Evolutionary conservation across 306 rosid genomes (phyloP).

Genomic region (Vigna trinervia): DNA sequence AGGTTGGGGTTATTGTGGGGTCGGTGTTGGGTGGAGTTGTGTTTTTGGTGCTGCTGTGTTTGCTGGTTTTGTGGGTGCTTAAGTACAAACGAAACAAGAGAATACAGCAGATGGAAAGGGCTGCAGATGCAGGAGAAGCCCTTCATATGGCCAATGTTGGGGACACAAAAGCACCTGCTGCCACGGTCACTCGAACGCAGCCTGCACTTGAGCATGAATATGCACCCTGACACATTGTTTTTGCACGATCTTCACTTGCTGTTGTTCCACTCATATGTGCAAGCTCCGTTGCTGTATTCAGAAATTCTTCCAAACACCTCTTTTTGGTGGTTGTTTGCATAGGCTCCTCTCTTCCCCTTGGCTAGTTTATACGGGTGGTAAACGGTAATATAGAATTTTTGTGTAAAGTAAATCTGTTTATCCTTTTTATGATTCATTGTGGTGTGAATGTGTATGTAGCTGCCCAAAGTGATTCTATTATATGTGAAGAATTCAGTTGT

Average conservation of each 20-base stretch:
- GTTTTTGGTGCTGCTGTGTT: slow-evolving; percentile 52
- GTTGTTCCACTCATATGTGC: slow-evolving; percentile 41
- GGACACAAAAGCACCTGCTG: slow-evolving; percentile 76
- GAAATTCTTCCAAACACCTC: slow-evolving; percentile 50
- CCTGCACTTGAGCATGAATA: slow-evolving; percentile 82
- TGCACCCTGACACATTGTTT: slow-evolving; percentile 55
- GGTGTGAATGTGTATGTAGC: slow-evolving; percentile 59
- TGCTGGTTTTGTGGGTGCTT: slow-evolving; percentile 57
- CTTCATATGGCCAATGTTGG: slow-evolving; percentile 73
- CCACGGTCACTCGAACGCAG: slow-evolving; percentile 75
- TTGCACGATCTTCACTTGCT: slow-evolving; percentile 19
- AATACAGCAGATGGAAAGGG: slow-evolving; percentile 76
- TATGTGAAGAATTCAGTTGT: slow-evolving; percentile 55
- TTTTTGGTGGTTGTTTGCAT: slow-evolving; percentile 52
- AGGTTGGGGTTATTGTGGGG: slow-evolving; percentile 71
- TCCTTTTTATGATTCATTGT: slow-evolving; percentile 59
- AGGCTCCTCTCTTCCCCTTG: slow-evolving; percentile 50
- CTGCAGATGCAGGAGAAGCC: slow-evolving; percentile 80
- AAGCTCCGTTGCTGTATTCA: slow-evolving; percentile 48
- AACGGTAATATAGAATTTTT: slow-evolving; percentile 56
- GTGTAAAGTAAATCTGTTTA: slow-evolving; percentile 55
- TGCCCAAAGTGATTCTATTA: slow-evolving; percentile 53
- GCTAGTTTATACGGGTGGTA: slow-evolving; percentile 56
- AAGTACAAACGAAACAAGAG: slow-evolving; percentile 60
- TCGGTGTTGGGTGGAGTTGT: slow-evolving; percentile 70